Percentiles rank a stretch among this genome's conserved stretches.
phyloP scores from a whole-genome alignment of 805 yeast species.

The Lachancea sp. region DNA sequence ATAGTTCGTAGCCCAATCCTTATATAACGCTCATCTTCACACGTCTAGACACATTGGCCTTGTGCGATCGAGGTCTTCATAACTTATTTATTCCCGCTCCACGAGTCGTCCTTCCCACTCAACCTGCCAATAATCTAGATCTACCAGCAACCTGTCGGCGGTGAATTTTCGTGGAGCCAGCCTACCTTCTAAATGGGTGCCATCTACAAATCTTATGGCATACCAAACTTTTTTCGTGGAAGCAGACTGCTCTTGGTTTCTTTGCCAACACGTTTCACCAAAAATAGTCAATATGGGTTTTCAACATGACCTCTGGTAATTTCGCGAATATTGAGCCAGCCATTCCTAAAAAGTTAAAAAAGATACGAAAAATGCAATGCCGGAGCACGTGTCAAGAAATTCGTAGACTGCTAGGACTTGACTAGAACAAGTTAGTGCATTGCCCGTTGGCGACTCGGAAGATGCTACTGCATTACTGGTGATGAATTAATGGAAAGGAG shows the following conservation, averaged over 20 bases:
- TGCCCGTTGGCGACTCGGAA: background rate
- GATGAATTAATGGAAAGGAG: too few relatives aligned
- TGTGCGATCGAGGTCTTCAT: too few relatives aligned
- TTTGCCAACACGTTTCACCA: background rate
- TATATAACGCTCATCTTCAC: too few relatives aligned
- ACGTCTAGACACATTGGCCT: too few relatives aligned
- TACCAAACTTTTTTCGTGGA: background rate
- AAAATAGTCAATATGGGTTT: background rate
- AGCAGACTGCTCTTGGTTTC: background rate
- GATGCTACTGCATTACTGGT: background rate
- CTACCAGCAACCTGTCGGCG: background rate
- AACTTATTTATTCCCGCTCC: too few relatives aligned
- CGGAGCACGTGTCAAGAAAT: background rate
- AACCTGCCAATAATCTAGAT: constrained; percentile 1
- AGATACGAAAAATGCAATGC: background rate
- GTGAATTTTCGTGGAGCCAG: constrained; percentile 4
- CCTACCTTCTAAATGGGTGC: background rate
- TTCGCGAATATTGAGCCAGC: constrained; percentile 3
- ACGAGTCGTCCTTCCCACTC: background rate
- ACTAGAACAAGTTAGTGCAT: too few relatives aligned
- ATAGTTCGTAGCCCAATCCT: background rate
- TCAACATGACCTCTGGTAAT: background rate
- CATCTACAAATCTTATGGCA: background rate
- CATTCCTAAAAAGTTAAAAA: constrained; percentile 2
- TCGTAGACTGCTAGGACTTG: too few relatives aligned